A percentile compares a stretch with the other conserved stretches of the same genome.
These are phyloP conservation scores for Tritrichomonas musculus DNA, from an alignment of 208 protist genomes.

Conservation along the genomic window DNA sequence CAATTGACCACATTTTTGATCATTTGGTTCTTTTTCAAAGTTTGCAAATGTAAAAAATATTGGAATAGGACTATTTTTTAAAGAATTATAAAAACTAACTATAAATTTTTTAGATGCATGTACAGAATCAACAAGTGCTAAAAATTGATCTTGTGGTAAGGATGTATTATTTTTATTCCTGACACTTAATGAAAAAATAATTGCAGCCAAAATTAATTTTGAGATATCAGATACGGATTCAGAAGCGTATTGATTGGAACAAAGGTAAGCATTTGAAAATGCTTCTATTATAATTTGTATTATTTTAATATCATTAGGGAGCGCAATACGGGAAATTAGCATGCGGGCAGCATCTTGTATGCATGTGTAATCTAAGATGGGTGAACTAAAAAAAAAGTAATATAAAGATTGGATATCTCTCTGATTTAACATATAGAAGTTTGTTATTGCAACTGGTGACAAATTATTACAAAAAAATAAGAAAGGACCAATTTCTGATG, in stretches of 20 bases:
- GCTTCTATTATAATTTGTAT: background rate
- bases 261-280: background rate
- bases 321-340: background rate
- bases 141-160: background rate
- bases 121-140: background rate
- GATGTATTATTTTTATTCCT: background rate
- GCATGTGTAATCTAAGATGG: background rate
- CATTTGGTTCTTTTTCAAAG: background rate
- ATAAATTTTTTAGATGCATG: background rate
- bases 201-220: background rate
- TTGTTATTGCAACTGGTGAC: background rate
- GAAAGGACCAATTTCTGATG: background rate
- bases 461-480: background rate
- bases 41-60: background rate
- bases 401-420: background rate
- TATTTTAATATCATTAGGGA: background rate
- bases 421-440: background rate
- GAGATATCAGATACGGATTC: background rate
- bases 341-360: background rate
- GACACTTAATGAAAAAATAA: background rate
- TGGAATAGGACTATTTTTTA: background rate
- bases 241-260: background rate
- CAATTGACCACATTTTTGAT: too few relatives aligned
- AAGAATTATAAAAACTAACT: background rate
- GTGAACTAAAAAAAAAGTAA: background rate